These are phyloP conservation scores for Jaapia argillacea DNA, from an alignment of 768 basidiomycete species.

Conservation along the genomic window DNA sequence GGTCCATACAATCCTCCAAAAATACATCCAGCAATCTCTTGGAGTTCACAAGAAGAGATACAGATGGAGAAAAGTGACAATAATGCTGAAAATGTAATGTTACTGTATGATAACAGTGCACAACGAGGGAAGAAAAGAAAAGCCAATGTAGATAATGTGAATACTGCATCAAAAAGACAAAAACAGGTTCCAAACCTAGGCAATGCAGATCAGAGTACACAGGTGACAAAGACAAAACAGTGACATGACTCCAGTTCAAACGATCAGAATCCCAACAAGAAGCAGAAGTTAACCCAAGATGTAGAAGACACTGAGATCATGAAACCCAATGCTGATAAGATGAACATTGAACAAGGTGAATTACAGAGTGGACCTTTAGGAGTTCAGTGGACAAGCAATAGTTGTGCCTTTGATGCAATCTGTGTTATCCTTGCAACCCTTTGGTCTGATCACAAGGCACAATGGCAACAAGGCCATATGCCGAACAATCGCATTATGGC, in stretches of 20 bases:
- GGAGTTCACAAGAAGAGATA: background rate
- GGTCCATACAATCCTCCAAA: background rate
- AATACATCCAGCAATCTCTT: background rate
- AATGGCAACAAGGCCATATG: too few relatives aligned
- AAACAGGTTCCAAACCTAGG: too few relatives aligned
- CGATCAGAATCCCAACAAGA: background rate
- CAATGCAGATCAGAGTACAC: too few relatives aligned
- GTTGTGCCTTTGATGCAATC: background rate
- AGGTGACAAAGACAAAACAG: background rate
- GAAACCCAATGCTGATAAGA: background rate
- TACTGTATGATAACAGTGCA: too few relatives aligned
- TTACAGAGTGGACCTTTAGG: background rate
- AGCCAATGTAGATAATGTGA: too few relatives aligned
- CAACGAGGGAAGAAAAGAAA: too few relatives aligned
- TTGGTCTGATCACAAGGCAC: too few relatives aligned
- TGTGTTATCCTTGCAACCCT: background rate
- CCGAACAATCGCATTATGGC: too few relatives aligned
- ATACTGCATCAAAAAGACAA: too few relatives aligned
- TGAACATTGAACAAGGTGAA: background rate
- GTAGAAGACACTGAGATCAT: background rate
- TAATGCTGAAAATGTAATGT: background rate
- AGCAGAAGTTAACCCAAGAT: background rate
- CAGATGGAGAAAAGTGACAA: background rate
- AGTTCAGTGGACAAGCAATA: background rate
- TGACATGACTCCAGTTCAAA: background rate